Evolutionary conservation across 192 early-diverging fungal species (phyloP), one percentile per base, ranked within the genome.

Genomic region (Backusella sp.): DNA sequence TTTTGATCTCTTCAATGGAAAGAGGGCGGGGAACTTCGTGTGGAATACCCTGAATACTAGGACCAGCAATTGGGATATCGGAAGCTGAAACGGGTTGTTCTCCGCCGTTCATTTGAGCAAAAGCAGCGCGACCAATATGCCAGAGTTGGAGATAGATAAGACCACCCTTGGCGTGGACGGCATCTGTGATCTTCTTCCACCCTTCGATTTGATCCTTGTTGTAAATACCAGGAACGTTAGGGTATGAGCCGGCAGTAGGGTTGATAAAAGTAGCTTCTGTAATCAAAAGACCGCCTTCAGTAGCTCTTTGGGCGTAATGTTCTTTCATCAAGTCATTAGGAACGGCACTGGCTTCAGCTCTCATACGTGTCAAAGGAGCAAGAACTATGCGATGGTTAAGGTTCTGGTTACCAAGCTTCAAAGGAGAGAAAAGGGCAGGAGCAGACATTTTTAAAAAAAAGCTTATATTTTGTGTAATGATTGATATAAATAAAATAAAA

Each of bases 1-100:
- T 68, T 11, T 88, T 82, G 76, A 98, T 96, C 68, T 94, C 90
- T 6, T 80, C 85, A 6, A 91, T 72, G 17, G 86, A 84, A 70
- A 96, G 78, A 46, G 89, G 89, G 34, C 88, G 85, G 19, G 91
- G 91, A 7, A 83, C 42, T 11, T 71, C 74, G 41, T 82, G 78
- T 11, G 66, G 49, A 12, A 71, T 26, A 9, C 76, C 76, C 6
- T 19, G 32, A 8, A 23, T 41, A 8, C 42, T 36, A 17, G 35
- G 23, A 6, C 68, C 49, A 14, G 68, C 1, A 66, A 77, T 77
- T 39, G 76, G 68, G n/a, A 72, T 11, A 14, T 72, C 71, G 9
- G 76, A 77, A 21, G 76, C 76, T 9, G 76, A 77, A 2, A 77
- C 69, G 53, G 68, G 34, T 4, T 46, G 71, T 12, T 30, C 42